Evolutionary conservation across 192 early-diverging fungal genomes (phyloP).

Genomic region (Funneliformis geosporum): DNA sequence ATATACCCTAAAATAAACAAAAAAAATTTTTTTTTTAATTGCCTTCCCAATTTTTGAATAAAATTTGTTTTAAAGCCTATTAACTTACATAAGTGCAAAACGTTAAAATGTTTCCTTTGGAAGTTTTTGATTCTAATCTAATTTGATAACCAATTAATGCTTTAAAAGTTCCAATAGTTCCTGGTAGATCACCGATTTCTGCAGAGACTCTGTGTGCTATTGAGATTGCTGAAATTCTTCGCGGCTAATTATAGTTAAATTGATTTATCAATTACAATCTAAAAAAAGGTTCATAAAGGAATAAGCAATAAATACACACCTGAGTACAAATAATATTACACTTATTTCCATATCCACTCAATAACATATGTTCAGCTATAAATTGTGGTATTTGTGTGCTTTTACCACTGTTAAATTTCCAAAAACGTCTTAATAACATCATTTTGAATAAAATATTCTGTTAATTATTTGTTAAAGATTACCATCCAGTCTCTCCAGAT

Average conservation of each 20-base stretch:
- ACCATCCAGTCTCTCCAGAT: slow-evolving; percentile 76
- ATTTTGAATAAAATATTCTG: too few species aligned
- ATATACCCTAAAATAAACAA: slow-evolving; percentile 61
- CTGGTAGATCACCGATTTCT: slow-evolving; percentile 67
- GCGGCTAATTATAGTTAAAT: slow-evolving; percentile 46
- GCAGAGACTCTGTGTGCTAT: slow-evolving; percentile 74
- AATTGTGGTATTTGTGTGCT: slow-evolving; percentile 84
- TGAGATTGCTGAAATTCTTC: slow-evolving; percentile 79
- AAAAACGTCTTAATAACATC: neutral
- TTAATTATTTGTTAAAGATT: neutral
- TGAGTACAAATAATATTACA: slow-evolving; percentile 64
- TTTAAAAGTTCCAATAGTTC: slow-evolving; percentile 49
- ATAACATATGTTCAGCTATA: slow-evolving; percentile 61
- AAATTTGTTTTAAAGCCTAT: neutral
- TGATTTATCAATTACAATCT: neutral
- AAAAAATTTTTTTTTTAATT: slow-evolving; percentile 27
- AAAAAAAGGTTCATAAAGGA: slow-evolving; percentile 40
- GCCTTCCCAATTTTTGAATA: neutral
- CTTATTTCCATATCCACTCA: slow-evolving; percentile 37
- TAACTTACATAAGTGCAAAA: slow-evolving; percentile 72
- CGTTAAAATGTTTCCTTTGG: slow-evolving; percentile 59
- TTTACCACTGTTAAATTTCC: slow-evolving; percentile 49
- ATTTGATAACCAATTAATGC: slow-evolving; percentile 77
- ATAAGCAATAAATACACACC: slow-evolving; percentile 41
- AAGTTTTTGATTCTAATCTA: slow-evolving; percentile 59